Evolutionary conservation across 768 basidiomycete species (phyloP), one percentile per base, ranked within the genome.

Genomic region (Kwoniella dendrophila): DNA sequence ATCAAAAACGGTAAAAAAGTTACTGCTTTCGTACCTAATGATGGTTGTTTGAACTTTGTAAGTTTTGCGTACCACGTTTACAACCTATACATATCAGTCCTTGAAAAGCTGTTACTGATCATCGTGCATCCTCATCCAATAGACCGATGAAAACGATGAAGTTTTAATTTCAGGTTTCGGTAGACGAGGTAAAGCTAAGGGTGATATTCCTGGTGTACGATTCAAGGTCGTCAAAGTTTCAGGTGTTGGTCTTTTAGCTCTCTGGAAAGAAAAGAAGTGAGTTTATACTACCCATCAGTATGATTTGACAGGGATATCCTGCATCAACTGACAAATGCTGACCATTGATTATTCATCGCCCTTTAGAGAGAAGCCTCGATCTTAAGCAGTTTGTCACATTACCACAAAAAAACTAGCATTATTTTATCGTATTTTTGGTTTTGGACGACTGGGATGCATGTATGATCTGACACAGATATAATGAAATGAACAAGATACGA

Each of bases 1-100:
- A 98, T 99, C 82, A 99, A 99, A 87, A 99, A 99, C 84, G 96
- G 96, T 71, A 99, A 99, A 89, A 98, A 98, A 82, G 95, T 99
- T 80, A 98, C 95, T 67, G 96, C 96, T 77, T 99, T 99, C 88
- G 96, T 98, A 40, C 95, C 95, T 66, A 80, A 80, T 71, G 77
- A 76, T 62, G 65, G 78, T 77, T 79, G 78, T 64, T 63, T 79
- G 52, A 79, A 79, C 78, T 78, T 78, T 49, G 73, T 73, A 48
- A 50, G 64, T 52, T 47, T 6, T 5, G 1, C 22, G 22, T 41
- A 16, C 16, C 20, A 29, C 8, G 10, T 56, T 14, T 32, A 16
- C 26, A 24, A 16, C 10, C 24, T 33, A 43, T 96, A 94, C 86
- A 94, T 92, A 18, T 36, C 29, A 54, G 6, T 29, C 14, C 16